Evolutionary conservation across 176 grass and related monocot species (phyloP).

Genomic region (Pontederia paniculata): DNA sequence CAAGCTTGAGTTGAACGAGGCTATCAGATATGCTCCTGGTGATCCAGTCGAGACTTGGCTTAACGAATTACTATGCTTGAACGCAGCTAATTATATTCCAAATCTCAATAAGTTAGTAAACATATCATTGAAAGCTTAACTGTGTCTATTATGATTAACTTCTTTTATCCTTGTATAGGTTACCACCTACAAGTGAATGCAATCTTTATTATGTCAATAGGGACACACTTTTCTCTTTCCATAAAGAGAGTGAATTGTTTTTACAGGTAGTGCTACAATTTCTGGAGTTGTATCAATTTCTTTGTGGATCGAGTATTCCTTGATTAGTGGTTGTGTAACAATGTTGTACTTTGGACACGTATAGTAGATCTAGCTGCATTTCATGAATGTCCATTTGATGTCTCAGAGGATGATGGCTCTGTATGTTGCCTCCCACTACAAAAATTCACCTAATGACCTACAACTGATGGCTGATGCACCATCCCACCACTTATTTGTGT

Average conservation of each 20-base stretch:
- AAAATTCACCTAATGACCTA: constrained; percentile 98
- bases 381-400: neutral
- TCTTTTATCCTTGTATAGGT: too few species aligned
- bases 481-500: constrained; percentile 88
- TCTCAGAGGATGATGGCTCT: constrained; percentile 98
- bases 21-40: constrained; percentile 87
- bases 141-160: too few species aligned
- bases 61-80: constrained; percentile 85
- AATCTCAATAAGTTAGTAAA: constrained; percentile 65
- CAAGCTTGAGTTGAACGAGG: constrained; percentile 90
- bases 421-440: constrained; percentile 98
- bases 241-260: too few species aligned
- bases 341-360: too few species aligned
- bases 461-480: constrained; percentile 99
- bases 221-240: too few species aligned
- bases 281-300: too few species aligned
- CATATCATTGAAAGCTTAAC: constrained; percentile 9
- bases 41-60: constrained; percentile 92
- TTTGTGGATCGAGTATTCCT: too few species aligned
- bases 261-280: too few species aligned
- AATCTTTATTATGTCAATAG: too few species aligned
- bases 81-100: constrained; percentile 77
- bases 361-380: too few species aligned
- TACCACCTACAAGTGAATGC: too few species aligned
- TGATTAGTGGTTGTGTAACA: too few species aligned